Conservation (phyloP, 495 filamentous ascomycete genomes). For the Halenospora varia region DNA sequence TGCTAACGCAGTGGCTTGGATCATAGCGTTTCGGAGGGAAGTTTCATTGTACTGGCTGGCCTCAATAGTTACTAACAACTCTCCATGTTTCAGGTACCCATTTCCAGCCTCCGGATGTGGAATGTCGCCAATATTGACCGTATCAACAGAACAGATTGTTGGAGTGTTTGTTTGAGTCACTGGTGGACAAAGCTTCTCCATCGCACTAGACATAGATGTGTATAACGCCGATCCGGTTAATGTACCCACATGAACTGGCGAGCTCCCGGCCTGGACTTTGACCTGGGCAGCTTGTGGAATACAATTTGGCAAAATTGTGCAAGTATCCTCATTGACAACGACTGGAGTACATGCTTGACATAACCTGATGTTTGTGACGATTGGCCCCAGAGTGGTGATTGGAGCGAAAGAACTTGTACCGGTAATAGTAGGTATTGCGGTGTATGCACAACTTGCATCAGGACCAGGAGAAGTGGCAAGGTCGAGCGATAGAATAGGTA, state of each 20-base stretch:
- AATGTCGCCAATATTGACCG: not conserved
- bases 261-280: not conserved
- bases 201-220: not conserved
- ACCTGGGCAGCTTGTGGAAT: not conserved
- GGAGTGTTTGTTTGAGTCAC: not conserved
- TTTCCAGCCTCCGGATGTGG: not conserved
- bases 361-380: not conserved
- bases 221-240: not conserved
- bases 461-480: not conserved
- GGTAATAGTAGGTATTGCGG: not conserved
- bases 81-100: no score
- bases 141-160: not conserved
- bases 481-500: not conserved
- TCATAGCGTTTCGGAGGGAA: not conserved
- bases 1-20: not conserved
- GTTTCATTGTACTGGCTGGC: not conserved
- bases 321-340: not conserved
- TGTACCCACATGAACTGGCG: slow-evolving; percentile 1
- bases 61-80: not conserved
- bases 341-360: not conserved
- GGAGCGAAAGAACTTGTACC: no score
- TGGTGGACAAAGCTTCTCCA: not conserved
- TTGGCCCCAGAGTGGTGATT: not conserved
- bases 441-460: not conserved
- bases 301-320: not conserved